phyloP scores from a whole-genome alignment of 2,329 filamentous ascomycete genomes.

The Rosellinia necatrix region DNA sequence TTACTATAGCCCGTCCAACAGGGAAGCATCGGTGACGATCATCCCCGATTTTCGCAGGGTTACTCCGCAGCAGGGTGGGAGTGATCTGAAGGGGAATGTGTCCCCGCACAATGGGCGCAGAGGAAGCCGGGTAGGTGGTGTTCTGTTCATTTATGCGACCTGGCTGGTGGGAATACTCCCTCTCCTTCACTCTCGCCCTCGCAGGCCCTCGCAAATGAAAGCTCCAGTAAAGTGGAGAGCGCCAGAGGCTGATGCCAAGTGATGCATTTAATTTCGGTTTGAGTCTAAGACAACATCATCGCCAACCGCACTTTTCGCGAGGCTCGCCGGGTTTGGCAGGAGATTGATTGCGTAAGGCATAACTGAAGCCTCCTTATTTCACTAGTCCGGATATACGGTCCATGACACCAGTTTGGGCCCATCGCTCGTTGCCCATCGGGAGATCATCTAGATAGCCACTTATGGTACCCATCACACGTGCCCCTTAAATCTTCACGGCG shows the following conservation, averaged over 20 bases:
- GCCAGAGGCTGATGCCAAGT: conserved; percentile 26
- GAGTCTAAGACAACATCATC: conserved; percentile 19
- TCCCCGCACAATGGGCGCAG: conserved; percentile 14
- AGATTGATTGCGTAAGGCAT: neutral
- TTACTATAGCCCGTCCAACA: conserved; percentile 1
- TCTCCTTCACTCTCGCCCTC: neutral
- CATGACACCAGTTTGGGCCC: conserved; percentile 15
- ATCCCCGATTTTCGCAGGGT: conserved; percentile 29
- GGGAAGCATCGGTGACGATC: conserved; percentile 13
- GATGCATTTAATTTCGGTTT: conserved; percentile 18
- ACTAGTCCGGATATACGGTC: conserved; percentile 26
- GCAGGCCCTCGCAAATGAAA: conserved; percentile 9
- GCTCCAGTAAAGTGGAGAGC: neutral
- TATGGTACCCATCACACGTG: neutral
- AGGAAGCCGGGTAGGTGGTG: conserved; percentile 20
- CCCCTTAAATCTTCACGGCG: neutral
- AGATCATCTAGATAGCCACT: neutral
- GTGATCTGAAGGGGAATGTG: conserved; percentile 6
- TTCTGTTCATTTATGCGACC: conserved; percentile 22
- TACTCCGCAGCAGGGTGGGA: conserved; percentile 32
- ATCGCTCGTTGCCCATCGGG: neutral
- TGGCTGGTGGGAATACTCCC: conserved; percentile 27
- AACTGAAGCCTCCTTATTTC: neutral
- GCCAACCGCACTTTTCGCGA: neutral
- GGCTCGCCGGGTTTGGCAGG: neutral